Conservation (phyloP, 352 stramenopile genomes). For the Phytophthora tubulina region DNA sequence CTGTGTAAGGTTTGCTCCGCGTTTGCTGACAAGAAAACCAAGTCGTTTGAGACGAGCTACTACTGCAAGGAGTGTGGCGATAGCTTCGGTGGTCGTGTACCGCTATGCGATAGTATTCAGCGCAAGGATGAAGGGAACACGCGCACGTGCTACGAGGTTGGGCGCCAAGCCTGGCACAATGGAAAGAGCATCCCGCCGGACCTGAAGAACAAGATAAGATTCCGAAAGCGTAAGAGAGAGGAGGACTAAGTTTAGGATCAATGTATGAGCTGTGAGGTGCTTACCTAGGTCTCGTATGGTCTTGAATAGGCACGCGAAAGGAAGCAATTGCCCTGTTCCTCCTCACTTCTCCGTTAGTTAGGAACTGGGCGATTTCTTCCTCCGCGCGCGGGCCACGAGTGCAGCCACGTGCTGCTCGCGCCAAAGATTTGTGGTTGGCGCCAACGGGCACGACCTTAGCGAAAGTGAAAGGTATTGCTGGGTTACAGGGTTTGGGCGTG, state of each 20-base stretch:
- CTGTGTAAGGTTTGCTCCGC: conserved; percentile 40
- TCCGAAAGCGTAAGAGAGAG: background rate
- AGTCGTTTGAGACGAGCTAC: conserved; percentile 26
- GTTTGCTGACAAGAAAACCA: conserved; percentile 3
- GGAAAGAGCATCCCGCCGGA: background rate
- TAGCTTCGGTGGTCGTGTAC: background rate
- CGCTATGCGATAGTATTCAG: background rate
- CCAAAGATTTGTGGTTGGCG: no score
- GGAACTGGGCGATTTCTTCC: no score
- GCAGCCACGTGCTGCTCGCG: no score
- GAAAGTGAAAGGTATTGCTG: no score
- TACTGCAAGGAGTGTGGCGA: conserved; percentile 10
- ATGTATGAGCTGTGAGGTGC: no score
- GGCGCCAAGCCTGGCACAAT: background rate
- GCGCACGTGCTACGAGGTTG: background rate
- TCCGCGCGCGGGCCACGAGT: no score
- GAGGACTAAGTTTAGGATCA: background rate
- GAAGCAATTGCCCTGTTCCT: background rate
- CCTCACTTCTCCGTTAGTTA: background rate
- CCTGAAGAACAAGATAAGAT: background rate
- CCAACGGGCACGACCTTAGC: no score
- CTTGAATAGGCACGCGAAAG: no score
- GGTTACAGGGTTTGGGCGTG: no score
- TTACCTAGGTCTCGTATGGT: no score
- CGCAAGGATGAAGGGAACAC: background rate